Evolutionary conservation across 1,284 basidiomycete genomes (phyloP).

Genomic region (Mycena sp.): DNA sequence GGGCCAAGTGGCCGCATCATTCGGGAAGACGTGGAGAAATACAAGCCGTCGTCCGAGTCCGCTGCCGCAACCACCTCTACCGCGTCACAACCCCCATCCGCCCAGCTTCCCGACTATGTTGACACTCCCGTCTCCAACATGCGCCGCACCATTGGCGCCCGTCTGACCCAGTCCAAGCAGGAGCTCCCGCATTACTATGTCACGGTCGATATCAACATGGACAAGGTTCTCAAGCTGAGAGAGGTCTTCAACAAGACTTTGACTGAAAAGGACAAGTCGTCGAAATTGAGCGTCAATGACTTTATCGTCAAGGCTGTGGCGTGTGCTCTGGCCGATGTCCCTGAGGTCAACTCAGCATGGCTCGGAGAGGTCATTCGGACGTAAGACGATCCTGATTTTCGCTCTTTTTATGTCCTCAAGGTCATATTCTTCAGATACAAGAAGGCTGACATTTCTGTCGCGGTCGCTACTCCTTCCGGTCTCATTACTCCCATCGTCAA

Average conservation of each 20-base stretch:
- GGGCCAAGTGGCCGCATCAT: slow-evolving; percentile 96
- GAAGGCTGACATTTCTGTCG: slow-evolving; percentile 96
- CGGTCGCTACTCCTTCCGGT: slow-evolving; percentile 95
- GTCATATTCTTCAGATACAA: slow-evolving; percentile 75
- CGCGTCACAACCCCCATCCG: slow-evolving; percentile 53
- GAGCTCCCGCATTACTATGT: slow-evolving; percentile 98
- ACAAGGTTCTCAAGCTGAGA: slow-evolving; percentile 93
- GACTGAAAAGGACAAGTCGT: slow-evolving; percentile 83
- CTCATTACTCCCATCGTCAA: slow-evolving; percentile 98
- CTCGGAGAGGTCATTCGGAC: slow-evolving; percentile 95
- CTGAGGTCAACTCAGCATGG: slow-evolving; percentile 99
- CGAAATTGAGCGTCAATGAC: slow-evolving; percentile 98
- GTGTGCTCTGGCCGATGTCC: slow-evolving; percentile 93
- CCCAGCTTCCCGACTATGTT: slow-evolving; percentile 75
- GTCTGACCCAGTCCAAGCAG: slow-evolving; percentile 94
- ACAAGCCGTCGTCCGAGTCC: slow-evolving; percentile 41
- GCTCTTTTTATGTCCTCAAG: slow-evolving; percentile 15
- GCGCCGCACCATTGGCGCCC: slow-evolving; percentile 92
- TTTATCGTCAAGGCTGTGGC: slow-evolving; percentile 97
- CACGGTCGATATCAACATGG: slow-evolving; percentile 97
- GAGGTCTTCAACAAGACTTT: slow-evolving; percentile 95
- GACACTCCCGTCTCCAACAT: slow-evolving; percentile 96
- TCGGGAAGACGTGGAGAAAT: slow-evolving; percentile 94
- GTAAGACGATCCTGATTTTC: slow-evolving; percentile 57
- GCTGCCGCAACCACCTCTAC: slow-evolving; percentile 54